phyloP scores from a whole-genome alignment of 441 rosid species.

The Adansonia gregorii region DNA sequence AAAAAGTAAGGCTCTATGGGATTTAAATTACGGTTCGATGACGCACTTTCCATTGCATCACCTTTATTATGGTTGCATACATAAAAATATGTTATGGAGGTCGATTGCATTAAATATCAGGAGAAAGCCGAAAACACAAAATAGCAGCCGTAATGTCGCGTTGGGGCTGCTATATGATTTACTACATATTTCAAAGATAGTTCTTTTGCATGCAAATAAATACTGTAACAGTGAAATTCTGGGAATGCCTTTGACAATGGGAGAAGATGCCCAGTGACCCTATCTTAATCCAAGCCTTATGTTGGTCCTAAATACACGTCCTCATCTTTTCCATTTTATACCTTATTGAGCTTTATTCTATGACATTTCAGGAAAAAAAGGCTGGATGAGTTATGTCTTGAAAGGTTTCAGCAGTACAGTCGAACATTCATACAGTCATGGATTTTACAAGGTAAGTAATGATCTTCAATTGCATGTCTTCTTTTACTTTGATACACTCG shows the following conservation, averaged over 20 bases:
- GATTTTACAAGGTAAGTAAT: slow-evolving; percentile 78
- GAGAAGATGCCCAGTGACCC: neutral
- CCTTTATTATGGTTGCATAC: too few species aligned
- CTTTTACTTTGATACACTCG: neutral
- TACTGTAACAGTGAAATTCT: slow-evolving; percentile 1
- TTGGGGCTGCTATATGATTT: slow-evolving; percentile 21
- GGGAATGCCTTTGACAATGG: neutral
- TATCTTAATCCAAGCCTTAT: neutral
- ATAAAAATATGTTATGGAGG: too few species aligned
- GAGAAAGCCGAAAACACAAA: too few species aligned
- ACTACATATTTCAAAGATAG: slow-evolving; percentile 3
- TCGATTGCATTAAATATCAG: too few species aligned
- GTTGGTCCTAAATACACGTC: neutral
- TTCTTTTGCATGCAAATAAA: neutral
- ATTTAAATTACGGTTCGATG: too few species aligned
- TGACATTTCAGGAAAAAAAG: slow-evolving; percentile 63
- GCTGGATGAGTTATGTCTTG: slow-evolving; percentile 89
- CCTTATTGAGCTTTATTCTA: neutral
- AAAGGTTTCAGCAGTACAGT: slow-evolving; percentile 89
- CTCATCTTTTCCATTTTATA: neutral
- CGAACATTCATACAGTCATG: slow-evolving; percentile 82
- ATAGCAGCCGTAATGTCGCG: too few species aligned
- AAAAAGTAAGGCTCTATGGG: slow-evolving; percentile 51
- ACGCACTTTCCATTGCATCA: too few species aligned
- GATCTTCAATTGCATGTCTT: slow-evolving; percentile 17